A percentile compares a stretch with the other conserved stretches of the same genome.
These are phyloP conservation scores for Nemania diffusa DNA, from an alignment of 2,329 filamentous ascomycete species.

Conservation along the genomic window DNA sequence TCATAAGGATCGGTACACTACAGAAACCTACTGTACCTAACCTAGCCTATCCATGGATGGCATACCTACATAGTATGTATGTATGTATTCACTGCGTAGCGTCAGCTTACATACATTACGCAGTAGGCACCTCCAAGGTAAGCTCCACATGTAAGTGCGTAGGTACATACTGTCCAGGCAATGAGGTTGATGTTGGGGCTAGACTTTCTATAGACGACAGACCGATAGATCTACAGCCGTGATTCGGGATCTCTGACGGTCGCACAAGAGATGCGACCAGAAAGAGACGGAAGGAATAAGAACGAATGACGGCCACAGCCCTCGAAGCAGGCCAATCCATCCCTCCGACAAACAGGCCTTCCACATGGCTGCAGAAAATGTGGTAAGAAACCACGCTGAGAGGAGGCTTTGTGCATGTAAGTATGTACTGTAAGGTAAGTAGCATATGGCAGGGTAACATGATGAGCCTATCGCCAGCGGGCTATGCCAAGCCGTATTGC, in stretches of 20 bases:
- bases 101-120: not conserved
- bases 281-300: not conserved
- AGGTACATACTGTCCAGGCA: not conserved
- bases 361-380: slow-evolving; percentile 32
- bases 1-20: not conserved
- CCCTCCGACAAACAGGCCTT: slow-evolving; percentile 19
- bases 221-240: slow-evolving; percentile 3
- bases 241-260: not conserved
- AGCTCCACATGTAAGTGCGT: not conserved
- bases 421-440: not conserved
- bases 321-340: slow-evolving; percentile 14
- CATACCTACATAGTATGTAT: not conserved
- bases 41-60: too few relatives aligned
- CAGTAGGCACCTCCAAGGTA: too few relatives aligned
- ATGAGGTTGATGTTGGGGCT: not conserved
- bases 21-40: not conserved
- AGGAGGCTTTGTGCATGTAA: slow-evolving; percentile 31
- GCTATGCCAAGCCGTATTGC: not conserved
- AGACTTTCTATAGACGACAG: not conserved
- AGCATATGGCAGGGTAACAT: slow-evolving; percentile 19
- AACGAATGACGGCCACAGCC: slow-evolving; percentile 10
- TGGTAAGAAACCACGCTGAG: slow-evolving; percentile 30
- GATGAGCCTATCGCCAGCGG: slow-evolving; percentile 26
- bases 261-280: slow-evolving; percentile 11
- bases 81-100: not conserved